Conservation (phyloP, 1,284 basidiomycete species). For the Ustilago lituana region DNA sequence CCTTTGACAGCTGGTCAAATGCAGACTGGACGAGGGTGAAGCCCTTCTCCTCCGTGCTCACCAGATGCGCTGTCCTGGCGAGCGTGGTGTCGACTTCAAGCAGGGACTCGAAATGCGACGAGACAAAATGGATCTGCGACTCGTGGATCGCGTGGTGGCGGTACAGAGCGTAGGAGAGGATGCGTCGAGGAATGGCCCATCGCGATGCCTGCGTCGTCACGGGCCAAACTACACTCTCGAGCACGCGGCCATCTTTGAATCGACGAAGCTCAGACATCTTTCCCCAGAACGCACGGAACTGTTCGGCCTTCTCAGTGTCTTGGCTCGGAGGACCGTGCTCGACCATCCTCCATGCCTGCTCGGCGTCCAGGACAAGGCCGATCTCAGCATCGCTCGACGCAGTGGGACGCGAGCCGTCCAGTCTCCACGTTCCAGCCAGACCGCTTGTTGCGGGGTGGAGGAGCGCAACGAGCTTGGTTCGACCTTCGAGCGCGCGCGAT, state of each 20-base stretch:
- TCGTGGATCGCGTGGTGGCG: conserved; percentile 77
- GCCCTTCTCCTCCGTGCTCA: conserved; percentile 65
- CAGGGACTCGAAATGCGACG: conserved; percentile 74
- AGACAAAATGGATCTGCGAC: conserved; percentile 71
- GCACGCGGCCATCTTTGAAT: conserved; percentile 94
- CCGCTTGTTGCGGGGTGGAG: conserved; percentile 39
- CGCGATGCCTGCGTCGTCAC: conserved; percentile 68
- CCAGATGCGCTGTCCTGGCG: conserved; percentile 63
- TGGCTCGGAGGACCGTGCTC: conserved; percentile 71
- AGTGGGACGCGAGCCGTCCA: conserved; percentile 28
- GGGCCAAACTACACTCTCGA: conserved; percentile 92
- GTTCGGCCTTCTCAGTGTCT: conserved; percentile 69
- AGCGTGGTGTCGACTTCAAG: conserved; percentile 70
- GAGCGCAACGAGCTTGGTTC: conserved; percentile 47
- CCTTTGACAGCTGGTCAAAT: conserved; percentile 82
- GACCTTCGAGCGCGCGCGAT: conserved; percentile 38
- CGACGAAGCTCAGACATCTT: conserved; percentile 89
- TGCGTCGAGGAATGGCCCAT: conserved; percentile 78
- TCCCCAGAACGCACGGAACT: conserved; percentile 90
- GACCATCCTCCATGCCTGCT: conserved; percentile 63
- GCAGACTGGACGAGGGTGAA: conserved; percentile 82
- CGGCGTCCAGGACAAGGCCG: conserved; percentile 50
- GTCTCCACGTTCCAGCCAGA: conserved; percentile 37
- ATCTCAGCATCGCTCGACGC: conserved; percentile 51
- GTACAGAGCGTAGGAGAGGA: conserved; percentile 79